A percentile compares a stretch with the other conserved stretches of the same genome.
Evolutionary conservation across 768 basidiomycete species (phyloP).

Genomic region (Boletus coccyginus): DNA sequence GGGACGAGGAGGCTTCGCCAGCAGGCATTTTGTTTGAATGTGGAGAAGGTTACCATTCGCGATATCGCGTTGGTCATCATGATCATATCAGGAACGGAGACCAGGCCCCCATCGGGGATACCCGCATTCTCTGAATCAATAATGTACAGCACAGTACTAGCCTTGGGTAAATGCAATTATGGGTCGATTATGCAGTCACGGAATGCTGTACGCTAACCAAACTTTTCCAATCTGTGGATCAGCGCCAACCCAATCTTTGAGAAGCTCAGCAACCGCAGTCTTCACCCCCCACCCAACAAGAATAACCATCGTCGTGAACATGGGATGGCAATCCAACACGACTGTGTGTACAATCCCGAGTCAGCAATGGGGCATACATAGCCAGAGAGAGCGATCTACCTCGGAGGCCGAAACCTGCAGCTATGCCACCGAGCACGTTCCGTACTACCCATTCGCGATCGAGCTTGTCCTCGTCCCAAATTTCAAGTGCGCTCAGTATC

Average conservation of each 20-base stretch:
- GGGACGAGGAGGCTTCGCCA: slow-evolving; percentile 44
- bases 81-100: slow-evolving; percentile 17
- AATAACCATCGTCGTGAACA: slow-evolving; percentile 74
- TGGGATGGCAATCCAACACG: slow-evolving; percentile 71
- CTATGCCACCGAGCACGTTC: slow-evolving; percentile 82
- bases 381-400: slow-evolving; percentile 41
- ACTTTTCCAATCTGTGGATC: slow-evolving; percentile 56
- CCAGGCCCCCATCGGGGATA: not conserved
- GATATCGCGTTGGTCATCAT: not conserved
- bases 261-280: slow-evolving; percentile 55
- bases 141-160: slow-evolving; percentile 2
- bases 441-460: slow-evolving; percentile 84
- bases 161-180: not conserved
- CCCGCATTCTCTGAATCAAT: not conserved
- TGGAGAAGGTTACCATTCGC: slow-evolving; percentile 1
- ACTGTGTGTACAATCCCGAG: slow-evolving; percentile 40
- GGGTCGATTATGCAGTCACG: slow-evolving; percentile 33
- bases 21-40: slow-evolving; percentile 23
- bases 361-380: not conserved
- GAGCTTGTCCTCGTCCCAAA: slow-evolving; percentile 69
- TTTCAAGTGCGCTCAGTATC: slow-evolving; percentile 42
- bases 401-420: slow-evolving; percentile 81
- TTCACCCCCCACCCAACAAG: slow-evolving; percentile 72
- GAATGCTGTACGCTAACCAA: slow-evolving; percentile 84
- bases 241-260: slow-evolving; percentile 67